Base-by-base conservation (phyloP, 2,329 filamentous ascomycete species). In the Alternaria longipes region DNA sequence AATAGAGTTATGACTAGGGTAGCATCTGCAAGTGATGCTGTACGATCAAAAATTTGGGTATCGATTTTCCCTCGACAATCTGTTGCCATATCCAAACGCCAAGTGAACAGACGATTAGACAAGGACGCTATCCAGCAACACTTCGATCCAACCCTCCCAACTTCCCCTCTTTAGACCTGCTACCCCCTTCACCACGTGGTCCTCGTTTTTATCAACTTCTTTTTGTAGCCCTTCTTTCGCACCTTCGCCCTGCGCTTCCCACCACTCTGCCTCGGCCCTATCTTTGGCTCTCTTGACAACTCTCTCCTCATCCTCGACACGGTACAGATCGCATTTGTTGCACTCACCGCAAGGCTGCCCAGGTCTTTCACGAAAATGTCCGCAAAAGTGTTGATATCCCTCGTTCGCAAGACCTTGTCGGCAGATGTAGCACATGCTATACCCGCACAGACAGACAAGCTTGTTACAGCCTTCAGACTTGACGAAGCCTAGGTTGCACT, bases 361-460 rank as follows among this genome's bases (percentile, higher is more conserved):
- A 0, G 91, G 92, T 63, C 91, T 86, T 9, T 92, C 90, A 8
- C 95, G 87, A 78, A 98, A 98, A 80, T 98, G 95, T 76, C 97
- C 91, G 77, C 95, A 99, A 74, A 97, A 99, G 79, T 99, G 95
- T 40, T 89, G 85, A 78, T 99, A 98, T 0, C 94, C 94, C 76
- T 94, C 90, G 3, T 81, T 62, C 51, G 86, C 82, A 18, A 85
- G 80, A n/a, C 82, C 80, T 42, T 79, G 75, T 41, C 95, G 91
- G 79, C 95, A 99, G 47, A 98, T 88, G 74, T 99, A 99, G 78
- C 95, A 99, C 94, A 98, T 98, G 70, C 91, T 91, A 81, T 98
- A 98, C 8, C 95, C 95, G 79, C 95, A 99, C 16, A 93, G 89
- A 76, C 95, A 98, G 6, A 93, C 94, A 41, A 99, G 85, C 81